phyloP scores from a whole-genome alignment of 108 stramenopile species.

The Phaeodactylum tricornutum region DNA sequence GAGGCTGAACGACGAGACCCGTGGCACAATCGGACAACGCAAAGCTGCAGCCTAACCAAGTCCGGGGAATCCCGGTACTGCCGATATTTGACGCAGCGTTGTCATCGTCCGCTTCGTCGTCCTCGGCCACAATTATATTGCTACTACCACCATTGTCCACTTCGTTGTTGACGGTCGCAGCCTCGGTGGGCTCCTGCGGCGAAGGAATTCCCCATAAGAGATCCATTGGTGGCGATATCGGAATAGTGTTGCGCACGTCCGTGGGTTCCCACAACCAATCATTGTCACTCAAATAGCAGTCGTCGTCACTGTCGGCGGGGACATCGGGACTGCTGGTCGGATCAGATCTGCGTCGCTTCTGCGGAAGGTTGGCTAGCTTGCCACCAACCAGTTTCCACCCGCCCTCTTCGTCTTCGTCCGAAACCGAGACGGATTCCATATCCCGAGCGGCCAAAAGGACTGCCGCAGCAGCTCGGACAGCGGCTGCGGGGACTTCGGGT shows the following conservation, averaged over 20 bases:
- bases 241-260: neutral
- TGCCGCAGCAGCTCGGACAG: neutral
- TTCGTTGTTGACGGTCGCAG: neutral
- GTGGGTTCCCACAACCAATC: slow-evolving; percentile 21
- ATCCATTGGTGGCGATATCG: neutral
- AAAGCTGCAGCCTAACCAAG: slow-evolving; percentile 40
- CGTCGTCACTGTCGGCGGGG: slow-evolving; percentile 14
- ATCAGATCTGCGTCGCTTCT: neutral
- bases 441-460: neutral
- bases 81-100: slow-evolving; percentile 4
- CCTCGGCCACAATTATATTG: slow-evolving; percentile 18
- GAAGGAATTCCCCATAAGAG: slow-evolving; percentile 13
- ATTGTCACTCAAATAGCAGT: slow-evolving; percentile 24
- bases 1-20: slow-evolving; percentile 20
- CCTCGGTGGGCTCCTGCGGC: neutral
- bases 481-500: no score
- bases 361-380: neutral
- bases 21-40: slow-evolving; percentile 10
- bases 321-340: neutral
- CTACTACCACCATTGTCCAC: slow-evolving; percentile 4
- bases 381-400: slow-evolving; percentile 1
- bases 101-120: slow-evolving; percentile 15
- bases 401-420: slow-evolving; percentile 26
- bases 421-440: slow-evolving; percentile 25
- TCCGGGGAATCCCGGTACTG: slow-evolving; percentile 21